Conservation (phyloP, 2,329 filamentous ascomycete species). For the Penicillium glabrum region DNA sequence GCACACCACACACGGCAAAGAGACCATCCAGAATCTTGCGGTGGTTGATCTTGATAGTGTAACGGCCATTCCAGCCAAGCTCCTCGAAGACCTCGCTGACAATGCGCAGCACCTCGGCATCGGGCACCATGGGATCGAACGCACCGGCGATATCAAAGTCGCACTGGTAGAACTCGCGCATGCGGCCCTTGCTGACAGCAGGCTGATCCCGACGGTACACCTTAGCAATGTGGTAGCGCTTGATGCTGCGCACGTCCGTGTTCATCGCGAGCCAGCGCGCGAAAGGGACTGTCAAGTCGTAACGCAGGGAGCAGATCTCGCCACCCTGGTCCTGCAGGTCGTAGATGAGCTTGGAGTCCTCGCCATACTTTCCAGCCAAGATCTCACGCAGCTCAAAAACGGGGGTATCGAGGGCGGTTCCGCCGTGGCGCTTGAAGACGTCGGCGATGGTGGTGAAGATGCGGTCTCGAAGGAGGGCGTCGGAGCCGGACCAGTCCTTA, state of each 20-base stretch:
- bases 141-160: slow-evolving; percentile 90
- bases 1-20: slow-evolving; percentile 88
- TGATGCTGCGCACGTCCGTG: slow-evolving; percentile 75
- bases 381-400: slow-evolving; percentile 89
- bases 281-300: slow-evolving; percentile 86
- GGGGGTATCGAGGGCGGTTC: slow-evolving; percentile 73
- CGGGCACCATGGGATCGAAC: slow-evolving; percentile 89
- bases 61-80: slow-evolving; percentile 70
- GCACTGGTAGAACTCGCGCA: slow-evolving; percentile 97
- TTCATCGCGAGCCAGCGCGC: slow-evolving; percentile 95
- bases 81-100: slow-evolving; percentile 81
- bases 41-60: slow-evolving; percentile 94
- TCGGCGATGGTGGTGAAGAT: slow-evolving; percentile 74
- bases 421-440: slow-evolving; percentile 82
- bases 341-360: slow-evolving; percentile 90
- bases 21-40: slow-evolving; percentile 90
- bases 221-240: slow-evolving; percentile 93
- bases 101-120: slow-evolving; percentile 84
- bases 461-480: slow-evolving; percentile 77
- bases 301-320: slow-evolving; percentile 79
- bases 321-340: slow-evolving; percentile 85
- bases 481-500: slow-evolving; percentile 77
- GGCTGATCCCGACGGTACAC: slow-evolving; percentile 81
- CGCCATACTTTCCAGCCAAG: slow-evolving; percentile 84
- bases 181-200: slow-evolving; percentile 84